Conservation (phyloP, 768 basidiomycete species). For the Calocybe gangraenosa region DNA sequence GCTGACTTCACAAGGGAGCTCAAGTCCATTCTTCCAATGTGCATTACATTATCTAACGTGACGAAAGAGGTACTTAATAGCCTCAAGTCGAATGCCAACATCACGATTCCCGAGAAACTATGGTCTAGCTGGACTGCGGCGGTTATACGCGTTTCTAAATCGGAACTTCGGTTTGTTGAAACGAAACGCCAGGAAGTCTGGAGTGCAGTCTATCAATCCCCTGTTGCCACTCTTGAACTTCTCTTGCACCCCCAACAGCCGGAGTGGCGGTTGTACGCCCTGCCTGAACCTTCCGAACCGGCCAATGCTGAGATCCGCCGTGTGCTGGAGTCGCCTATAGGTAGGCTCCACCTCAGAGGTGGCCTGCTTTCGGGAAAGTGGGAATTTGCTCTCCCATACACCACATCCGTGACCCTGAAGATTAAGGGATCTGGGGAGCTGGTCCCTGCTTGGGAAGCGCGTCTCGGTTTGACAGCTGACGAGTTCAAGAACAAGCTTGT, state of each 20-base stretch:
- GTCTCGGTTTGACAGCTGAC: constrained; percentile 66
- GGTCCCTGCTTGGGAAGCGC: constrained; percentile 82
- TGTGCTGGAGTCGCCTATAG: constrained; percentile 71
- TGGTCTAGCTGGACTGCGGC: constrained; percentile 73
- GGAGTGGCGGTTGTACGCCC: constrained; percentile 84
- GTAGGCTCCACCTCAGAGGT: constrained; percentile 55
- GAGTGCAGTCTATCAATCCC: constrained; percentile 75
- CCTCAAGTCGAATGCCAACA: constrained; percentile 35
- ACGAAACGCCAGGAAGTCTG: constrained; percentile 87
- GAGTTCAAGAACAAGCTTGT: constrained; percentile 66
- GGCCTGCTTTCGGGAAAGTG: constrained; percentile 67
- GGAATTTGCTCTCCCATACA: constrained; percentile 74
- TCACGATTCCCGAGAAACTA: constrained; percentile 45
- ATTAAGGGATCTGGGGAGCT: constrained; percentile 63
- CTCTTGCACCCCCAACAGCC: constrained; percentile 70
- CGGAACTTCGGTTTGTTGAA: constrained; percentile 78
- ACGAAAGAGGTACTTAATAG: constrained; percentile 47
- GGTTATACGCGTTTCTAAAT: constrained; percentile 51
- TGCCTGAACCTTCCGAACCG: constrained; percentile 61
- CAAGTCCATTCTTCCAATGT: constrained; percentile 86
- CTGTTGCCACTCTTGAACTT: constrained; percentile 68
- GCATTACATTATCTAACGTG: constrained; percentile 53
- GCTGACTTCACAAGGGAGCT: constrained; percentile 70
- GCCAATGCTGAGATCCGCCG: constrained; percentile 79
- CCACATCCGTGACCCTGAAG: constrained; percentile 50